Conservation (phyloP, 2,329 filamentous ascomycete genomes). For the Sphaerulina vaccinii region DNA sequence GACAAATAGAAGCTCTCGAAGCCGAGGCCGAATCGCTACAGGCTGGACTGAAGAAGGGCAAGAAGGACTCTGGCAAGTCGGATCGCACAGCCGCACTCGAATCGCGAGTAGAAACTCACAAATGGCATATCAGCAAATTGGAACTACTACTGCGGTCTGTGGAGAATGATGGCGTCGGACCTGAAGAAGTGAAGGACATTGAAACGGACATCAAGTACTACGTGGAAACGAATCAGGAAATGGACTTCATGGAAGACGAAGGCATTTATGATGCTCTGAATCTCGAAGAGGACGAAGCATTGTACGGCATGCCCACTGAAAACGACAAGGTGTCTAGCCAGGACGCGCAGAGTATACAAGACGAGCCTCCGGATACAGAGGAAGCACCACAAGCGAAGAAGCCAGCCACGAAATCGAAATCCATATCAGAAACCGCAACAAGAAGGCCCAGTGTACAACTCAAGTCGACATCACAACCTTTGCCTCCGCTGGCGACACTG, state of each 20-base stretch:
- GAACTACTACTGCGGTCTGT: conserved; percentile 86
- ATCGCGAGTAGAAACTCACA: conserved; percentile 81
- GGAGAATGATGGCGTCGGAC: conserved; percentile 88
- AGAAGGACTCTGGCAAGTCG: conserved; percentile 83
- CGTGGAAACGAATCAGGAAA: conserved; percentile 81
- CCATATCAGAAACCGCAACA: conserved; percentile 58
- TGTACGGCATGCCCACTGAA: conserved; percentile 74
- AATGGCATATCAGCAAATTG: conserved; percentile 92
- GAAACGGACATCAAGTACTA: conserved; percentile 95
- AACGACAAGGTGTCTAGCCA: conserved; percentile 91
- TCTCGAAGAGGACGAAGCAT: conserved; percentile 86
- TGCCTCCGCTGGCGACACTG: conserved; percentile 88
- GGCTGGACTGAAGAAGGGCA: conserved; percentile 90
- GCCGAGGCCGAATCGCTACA: conserved; percentile 85
- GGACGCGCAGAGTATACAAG: conserved; percentile 87
- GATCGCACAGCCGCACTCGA: conserved; percentile 88
- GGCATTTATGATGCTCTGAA: conserved; percentile 92
- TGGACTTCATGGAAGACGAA: conserved; percentile 92
- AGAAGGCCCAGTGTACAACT: conserved; percentile 83
- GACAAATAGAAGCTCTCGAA: conserved; percentile 88
- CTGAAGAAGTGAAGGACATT: conserved; percentile 80
- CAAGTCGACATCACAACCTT: conserved; percentile 67
- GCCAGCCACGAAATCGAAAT: conserved; percentile 46
- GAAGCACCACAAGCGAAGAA: conserved; percentile 46
- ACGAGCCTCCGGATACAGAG: conserved; percentile 67